These are phyloP conservation scores for Komagataella phaffii DNA, from an alignment of 805 yeast species.

Conservation along the genomic window DNA sequence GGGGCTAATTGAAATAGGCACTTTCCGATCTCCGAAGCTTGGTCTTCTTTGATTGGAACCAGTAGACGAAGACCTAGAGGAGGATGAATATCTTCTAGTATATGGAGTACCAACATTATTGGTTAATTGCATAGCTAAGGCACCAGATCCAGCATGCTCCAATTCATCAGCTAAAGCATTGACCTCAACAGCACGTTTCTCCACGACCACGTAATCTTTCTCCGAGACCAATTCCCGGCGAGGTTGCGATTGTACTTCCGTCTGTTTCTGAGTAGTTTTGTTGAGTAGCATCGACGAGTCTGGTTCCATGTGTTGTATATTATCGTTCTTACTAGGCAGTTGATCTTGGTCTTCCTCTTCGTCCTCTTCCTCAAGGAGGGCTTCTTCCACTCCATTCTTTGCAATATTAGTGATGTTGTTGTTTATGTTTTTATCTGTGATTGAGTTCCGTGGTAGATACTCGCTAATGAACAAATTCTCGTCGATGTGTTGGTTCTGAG, in stretches of 20 bases:
- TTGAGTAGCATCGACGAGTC: background rate
- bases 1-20: conserved; percentile 63
- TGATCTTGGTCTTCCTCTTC: background rate
- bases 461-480: conserved; percentile 80
- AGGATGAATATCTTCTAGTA: conserved; percentile 16
- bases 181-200: conserved; percentile 88
- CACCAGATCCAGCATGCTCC: conserved; percentile 39
- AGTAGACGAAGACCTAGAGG: conserved; percentile 32
- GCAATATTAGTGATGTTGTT: background rate
- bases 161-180: conserved; percentile 92
- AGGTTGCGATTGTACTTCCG: conserved; percentile 5
- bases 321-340: conserved; percentile 3
- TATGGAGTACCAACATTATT: conserved; percentile 13
- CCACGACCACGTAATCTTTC: conserved; percentile 87
- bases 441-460: conserved; percentile 26
- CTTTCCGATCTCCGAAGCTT: conserved; percentile 47
- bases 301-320: conserved; percentile 1
- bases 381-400: conserved; percentile 4
- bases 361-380: conserved; percentile 1
- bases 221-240: conserved; percentile 39
- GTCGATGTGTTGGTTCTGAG: conserved; percentile 37
- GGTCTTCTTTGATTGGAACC: conserved; percentile 35
- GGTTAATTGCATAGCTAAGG: conserved; percentile 9
- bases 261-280: background rate
- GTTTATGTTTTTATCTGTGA: conserved; percentile 4